phyloP scores from a whole-genome alignment of 2,329 filamentous ascomycete genomes.

The Fusarium sp. region DNA sequence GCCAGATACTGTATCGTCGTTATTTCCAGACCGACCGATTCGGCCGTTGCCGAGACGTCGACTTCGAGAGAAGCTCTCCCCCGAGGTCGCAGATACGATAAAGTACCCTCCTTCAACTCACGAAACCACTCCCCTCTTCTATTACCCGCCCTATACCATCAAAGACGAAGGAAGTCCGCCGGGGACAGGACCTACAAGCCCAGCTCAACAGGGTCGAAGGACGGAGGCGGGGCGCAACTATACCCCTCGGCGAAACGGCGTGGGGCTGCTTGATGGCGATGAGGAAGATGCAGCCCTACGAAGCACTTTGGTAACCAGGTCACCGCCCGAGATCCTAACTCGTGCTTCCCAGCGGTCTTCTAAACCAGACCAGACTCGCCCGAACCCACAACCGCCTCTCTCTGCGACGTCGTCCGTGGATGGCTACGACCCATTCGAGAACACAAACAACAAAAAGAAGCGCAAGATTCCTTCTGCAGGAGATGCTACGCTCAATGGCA shows the following conservation, averaged over 20 bases:
- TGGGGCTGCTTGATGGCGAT: slow-evolving; percentile 71
- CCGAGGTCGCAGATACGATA: slow-evolving; percentile 86
- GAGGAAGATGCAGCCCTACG: slow-evolving; percentile 67
- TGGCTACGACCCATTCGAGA: slow-evolving; percentile 97
- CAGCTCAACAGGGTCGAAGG: slow-evolving; percentile 44
- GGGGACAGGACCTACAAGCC: slow-evolving; percentile 40
- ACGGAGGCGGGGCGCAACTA: slow-evolving; percentile 47
- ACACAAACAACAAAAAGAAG: slow-evolving; percentile 99
- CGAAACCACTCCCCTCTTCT: slow-evolving; percentile 81
- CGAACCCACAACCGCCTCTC: slow-evolving; percentile 70
- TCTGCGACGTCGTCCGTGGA: slow-evolving; percentile 82
- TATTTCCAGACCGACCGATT: slow-evolving; percentile 92
- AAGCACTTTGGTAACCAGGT: slow-evolving; percentile 61
- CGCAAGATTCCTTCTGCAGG: slow-evolving; percentile 95
- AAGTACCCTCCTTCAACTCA: slow-evolving; percentile 84
- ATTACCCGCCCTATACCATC: slow-evolving; percentile 66
- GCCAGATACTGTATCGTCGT: slow-evolving; percentile 82
- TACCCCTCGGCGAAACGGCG: slow-evolving; percentile 52
- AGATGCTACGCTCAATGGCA: slow-evolving; percentile 68
- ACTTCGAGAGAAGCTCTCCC: slow-evolving; percentile 88
- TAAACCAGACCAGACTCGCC: slow-evolving; percentile 62
- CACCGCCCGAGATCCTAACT: slow-evolving; percentile 63
- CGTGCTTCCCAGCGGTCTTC: slow-evolving; percentile 60
- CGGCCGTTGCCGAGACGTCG: slow-evolving; percentile 91
- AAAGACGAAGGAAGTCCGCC: slow-evolving; percentile 61